phyloP scores from a whole-genome alignment of 169 alveolate species.

The Eimeria falciformis region DNA sequence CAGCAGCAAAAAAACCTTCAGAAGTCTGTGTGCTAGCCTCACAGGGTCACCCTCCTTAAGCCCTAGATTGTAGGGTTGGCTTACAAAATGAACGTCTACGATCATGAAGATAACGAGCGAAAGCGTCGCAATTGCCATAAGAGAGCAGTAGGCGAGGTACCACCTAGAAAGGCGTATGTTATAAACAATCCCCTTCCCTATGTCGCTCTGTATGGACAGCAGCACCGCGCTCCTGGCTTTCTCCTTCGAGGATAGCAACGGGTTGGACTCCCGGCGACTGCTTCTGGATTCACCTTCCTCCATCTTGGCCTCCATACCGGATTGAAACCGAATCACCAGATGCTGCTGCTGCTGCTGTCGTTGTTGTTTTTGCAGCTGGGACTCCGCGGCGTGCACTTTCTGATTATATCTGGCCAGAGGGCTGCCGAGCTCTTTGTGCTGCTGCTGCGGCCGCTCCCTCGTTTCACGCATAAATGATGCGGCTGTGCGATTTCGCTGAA shows the following conservation, averaged over 20 bases:
- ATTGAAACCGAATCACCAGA: background rate
- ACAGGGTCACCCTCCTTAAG: background rate
- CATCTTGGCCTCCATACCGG: conserved; percentile 21
- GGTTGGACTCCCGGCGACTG: conserved; percentile 17
- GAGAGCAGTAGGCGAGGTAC: conserved; percentile 71
- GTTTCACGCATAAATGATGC: no score
- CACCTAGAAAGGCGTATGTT: conserved; percentile 65
- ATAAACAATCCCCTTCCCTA: conserved; percentile 63
- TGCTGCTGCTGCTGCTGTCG: background rate
- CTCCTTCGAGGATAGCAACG: conserved; percentile 22
- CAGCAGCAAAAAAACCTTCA: background rate
- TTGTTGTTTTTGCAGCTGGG: no score
- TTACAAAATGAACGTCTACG: conserved; percentile 74
- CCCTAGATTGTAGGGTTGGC: background rate
- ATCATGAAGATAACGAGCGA: conserved; percentile 71
- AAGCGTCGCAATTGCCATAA: conserved; percentile 74
- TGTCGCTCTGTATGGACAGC: conserved; percentile 69
- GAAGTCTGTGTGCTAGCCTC: no score
- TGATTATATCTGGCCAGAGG: no score
- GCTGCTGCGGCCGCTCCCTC: no score
- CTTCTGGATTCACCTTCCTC: background rate
- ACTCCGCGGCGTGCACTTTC: no score
- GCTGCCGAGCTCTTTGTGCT: no score
- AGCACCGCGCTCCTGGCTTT: conserved; percentile 59
- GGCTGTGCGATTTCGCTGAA: no score